Base-by-base conservation (phyloP, 257 asterid species). In the Ballota nigra region DNA sequence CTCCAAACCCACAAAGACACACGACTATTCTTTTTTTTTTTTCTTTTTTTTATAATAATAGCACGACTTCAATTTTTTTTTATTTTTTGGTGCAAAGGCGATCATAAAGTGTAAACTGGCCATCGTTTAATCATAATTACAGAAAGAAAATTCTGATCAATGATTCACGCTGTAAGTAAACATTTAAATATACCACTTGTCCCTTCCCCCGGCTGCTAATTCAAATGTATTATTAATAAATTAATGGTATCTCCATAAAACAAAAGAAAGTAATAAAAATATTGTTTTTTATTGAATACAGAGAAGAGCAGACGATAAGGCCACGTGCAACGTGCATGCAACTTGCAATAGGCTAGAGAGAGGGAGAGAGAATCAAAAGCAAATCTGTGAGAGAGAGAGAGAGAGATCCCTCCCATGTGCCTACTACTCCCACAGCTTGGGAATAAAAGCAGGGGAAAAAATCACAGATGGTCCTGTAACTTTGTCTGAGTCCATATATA, bases 281-380 rank as follows among this genome's bases (percentile, higher is more conserved):
- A 49, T 33, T 5, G 1, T 16, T 16, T 49, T 49, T 49, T 0
- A 49, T 49, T 49, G 11, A 52, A 52, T n/a, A 19, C 26, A 51
- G 1, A 52, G 28, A 4, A 18, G 59, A 19, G 13, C 28, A 20
- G 13, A 5, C 28, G 4, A 19, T 52, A 52, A 6, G 28, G 59
- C 28, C 59, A 71, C 75, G 61, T 70, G 68, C 60, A 28, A 40
- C 60, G 68, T 70, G 68, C 60, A 47, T 71, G 69, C 38, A 31
- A 19, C 49, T 29, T 34, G 20, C 9, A 6, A 19, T 57, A 57
- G 18, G 2, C 0, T 24, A 12, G 63, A 6, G 4, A 23, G 3
- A n/a, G 45, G 4, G 15, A 29, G 18, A 26, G 13, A 52, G 26
- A 52, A 51, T 51, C 58, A 20, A 26, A 20, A 53, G 29, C 6